Conservation (phyloP, 2,329 filamentous ascomycete species). For the Orbilia quercus region DNA sequence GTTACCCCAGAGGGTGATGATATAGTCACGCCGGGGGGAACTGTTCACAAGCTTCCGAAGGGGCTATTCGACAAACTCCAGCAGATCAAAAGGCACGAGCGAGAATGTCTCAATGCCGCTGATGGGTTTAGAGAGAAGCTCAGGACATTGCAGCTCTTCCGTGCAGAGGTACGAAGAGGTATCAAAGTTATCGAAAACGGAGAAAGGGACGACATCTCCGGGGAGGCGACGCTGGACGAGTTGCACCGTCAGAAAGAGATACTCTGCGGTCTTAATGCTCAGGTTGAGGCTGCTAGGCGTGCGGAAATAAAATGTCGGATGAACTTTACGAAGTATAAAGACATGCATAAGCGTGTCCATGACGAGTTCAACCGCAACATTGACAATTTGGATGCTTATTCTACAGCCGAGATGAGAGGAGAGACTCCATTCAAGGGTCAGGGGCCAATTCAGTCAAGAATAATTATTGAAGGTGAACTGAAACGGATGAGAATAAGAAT, state of each 20-base stretch:
- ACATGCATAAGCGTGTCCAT: too few species aligned
- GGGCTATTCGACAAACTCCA: neutral
- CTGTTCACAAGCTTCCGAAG: neutral
- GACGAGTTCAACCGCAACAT: neutral
- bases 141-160: neutral
- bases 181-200: neutral
- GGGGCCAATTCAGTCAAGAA: neutral
- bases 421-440: constrained; percentile 2
- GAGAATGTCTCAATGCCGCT: neutral
- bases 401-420: neutral
- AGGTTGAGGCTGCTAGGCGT: neutral
- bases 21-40: constrained; percentile 12
- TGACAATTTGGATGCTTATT: neutral
- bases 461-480: neutral
- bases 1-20: neutral
- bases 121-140: neutral
- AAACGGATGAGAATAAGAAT: neutral
- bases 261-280: neutral
- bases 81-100: neutral
- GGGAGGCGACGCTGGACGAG: neutral
- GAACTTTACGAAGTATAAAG: too few species aligned
- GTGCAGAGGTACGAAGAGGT: neutral
- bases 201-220: neutral
- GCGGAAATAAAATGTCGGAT: too few species aligned
- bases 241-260: neutral